These are phyloP conservation scores for Botrytis elliptica DNA, from an alignment of 2,329 filamentous ascomycete genomes.

Conservation along the genomic window DNA sequence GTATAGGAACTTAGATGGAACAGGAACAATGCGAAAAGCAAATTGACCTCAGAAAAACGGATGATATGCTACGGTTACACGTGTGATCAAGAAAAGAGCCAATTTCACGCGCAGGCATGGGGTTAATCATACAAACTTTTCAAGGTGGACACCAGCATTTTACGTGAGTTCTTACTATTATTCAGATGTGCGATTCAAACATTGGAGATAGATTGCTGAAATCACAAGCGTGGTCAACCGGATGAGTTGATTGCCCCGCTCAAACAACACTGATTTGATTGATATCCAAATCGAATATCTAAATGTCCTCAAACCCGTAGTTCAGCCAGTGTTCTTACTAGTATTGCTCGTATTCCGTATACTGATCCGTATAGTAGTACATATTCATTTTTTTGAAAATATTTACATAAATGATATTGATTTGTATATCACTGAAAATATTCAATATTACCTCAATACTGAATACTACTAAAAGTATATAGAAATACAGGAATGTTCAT, in stretches of 20 bases:
- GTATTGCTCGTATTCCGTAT: too few relatives aligned
- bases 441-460: too few relatives aligned
- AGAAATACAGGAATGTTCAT: too few relatives aligned
- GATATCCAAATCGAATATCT: neutral
- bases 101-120: neutral
- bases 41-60: neutral
- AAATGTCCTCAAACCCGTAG: fast-evolving
- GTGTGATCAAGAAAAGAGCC: neutral
- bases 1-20: neutral
- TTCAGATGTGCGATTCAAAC: neutral
- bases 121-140: fast-evolving
- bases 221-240: neutral
- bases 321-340: neutral
- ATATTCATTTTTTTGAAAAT: too few relatives aligned
- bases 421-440: too few relatives aligned
- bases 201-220: neutral
- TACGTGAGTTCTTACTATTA: neutral
- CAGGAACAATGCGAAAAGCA: neutral
- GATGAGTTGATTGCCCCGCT: neutral
- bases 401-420: too few relatives aligned
- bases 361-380: too few relatives aligned
- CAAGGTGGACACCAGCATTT: neutral
- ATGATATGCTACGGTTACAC: neutral
- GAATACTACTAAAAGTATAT: too few relatives aligned
- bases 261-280: neutral